A percentile compares a stretch with the other conserved stretches of the same genome.
phyloP scores from a whole-genome alignment of 1,284 basidiomycete species.

The Apiotrichum brassicae region DNA sequence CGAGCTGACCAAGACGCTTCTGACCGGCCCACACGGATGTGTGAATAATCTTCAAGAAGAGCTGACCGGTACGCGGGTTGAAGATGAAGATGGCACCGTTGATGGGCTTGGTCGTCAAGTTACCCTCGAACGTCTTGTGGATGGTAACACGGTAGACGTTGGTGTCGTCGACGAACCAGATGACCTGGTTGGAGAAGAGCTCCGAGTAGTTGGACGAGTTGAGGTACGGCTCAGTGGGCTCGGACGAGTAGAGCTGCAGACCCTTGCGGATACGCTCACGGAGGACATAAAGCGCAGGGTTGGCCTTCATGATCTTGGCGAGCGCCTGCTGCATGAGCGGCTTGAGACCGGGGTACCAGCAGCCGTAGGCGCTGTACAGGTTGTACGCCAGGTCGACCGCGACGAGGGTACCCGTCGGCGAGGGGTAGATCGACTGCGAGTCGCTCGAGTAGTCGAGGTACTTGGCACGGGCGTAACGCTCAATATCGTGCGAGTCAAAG shows the following conservation, averaged over 20 bases:
- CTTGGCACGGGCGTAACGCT: constrained; percentile 94
- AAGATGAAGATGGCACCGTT: constrained; percentile 99
- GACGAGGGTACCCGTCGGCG: constrained; percentile 96
- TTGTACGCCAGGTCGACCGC: constrained; percentile 97
- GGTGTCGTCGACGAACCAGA: constrained; percentile 99
- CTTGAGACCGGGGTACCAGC: constrained; percentile 99
- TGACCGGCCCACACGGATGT: constrained; percentile 99
- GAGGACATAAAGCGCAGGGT: constrained; percentile 91
- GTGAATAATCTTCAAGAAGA: constrained; percentile 99
- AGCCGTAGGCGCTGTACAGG: constrained; percentile 97
- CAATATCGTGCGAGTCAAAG: constrained; percentile 97
- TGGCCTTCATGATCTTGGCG: constrained; percentile 87
- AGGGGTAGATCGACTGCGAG: constrained; percentile 96
- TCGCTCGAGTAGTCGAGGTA: constrained; percentile 80
- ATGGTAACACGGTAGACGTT: constrained; percentile 99
- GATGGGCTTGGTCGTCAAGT: constrained; percentile 99
- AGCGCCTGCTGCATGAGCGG: constrained; percentile 97
- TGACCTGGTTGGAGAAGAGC: constrained; percentile 98
- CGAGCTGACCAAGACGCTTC: constrained; percentile 97
- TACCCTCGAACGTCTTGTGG: constrained; percentile 99
- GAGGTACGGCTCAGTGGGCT: constrained; percentile 97
- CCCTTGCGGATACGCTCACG: constrained; percentile 98
- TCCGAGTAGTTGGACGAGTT: constrained; percentile 88
- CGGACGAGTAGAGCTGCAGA: constrained; percentile 95
- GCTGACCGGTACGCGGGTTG: constrained; percentile 95